Evolutionary conservation across 768 basidiomycete genomes (phyloP), one percentile per base, ranked within the genome.

Genomic region (Suillus clintonianus): DNA sequence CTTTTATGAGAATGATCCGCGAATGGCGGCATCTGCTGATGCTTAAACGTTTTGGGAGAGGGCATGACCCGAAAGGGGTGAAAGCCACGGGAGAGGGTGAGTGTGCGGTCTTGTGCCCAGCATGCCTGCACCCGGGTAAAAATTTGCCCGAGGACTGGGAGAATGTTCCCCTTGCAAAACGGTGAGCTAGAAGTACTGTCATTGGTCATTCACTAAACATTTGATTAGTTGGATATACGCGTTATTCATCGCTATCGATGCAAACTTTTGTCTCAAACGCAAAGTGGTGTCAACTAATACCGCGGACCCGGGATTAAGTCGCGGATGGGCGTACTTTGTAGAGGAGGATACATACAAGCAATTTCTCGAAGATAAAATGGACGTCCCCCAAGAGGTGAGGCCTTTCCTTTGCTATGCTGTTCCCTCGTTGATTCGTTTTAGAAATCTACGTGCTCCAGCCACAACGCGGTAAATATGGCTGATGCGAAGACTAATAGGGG

Each of bases 401-500:
- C 48, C 27, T 24, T 61, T 60, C n/a, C 22, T 60, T 22, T 22
- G 11, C 43, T 22, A 42, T 11, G 32, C 32, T 32, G 32, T 32
- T 6, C 17, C 19, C 4, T 14, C n/a, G 30, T 62, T 65, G 22
- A 48, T 54, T 42, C 58, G 30, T 17, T 27, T n/a, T 59, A n/a
- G 58, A 77, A 76, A 70, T 71, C 59, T 70, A 70, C 19, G 70
- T 62, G 15, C 78, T 77, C 42, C 24, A 62, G 68, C 5, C 73
- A 76, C 47, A 70, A 74, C 27, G 74, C 75, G 0, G 66, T 78
- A 0, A 72, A 62, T 5, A 73, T 43, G 2, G 65, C 74, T 0
- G 62, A 72, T 37, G 53, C 66, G 2, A 69, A 68, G 32, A 57
- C 59, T 8, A 65, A 64, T 1, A 66, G 64, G 22, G 73, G 74